These are phyloP conservation scores for Syzygium oleosum DNA, from an alignment of 345 rosid species.

Conservation along the genomic window DNA sequence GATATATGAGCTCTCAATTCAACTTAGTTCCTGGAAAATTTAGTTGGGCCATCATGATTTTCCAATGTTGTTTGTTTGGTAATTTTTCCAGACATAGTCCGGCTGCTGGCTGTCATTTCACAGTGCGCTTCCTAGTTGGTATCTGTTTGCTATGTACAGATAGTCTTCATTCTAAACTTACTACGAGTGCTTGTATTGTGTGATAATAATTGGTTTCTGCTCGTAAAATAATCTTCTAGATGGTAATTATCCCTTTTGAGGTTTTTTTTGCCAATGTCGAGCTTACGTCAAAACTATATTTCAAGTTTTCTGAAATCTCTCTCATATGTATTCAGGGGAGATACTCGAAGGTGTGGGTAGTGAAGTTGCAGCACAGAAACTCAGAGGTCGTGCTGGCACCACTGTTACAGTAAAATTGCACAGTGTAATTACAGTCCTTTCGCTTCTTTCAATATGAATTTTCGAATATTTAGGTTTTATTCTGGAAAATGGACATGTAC, in stretches of 20 bases:
- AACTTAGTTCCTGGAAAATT: not conserved
- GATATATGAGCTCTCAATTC: not conserved
- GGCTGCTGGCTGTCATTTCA: not conserved
- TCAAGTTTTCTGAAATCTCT: not conserved
- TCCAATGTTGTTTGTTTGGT: not conserved
- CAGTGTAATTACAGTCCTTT: slow-evolving; percentile 27
- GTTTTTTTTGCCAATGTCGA: not conserved
- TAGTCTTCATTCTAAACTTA: not conserved
- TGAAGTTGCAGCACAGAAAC: slow-evolving; percentile 81
- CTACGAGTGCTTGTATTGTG: not conserved
- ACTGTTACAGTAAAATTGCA: slow-evolving; percentile 64
- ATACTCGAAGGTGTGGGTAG: slow-evolving; percentile 56
- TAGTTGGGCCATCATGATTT: not conserved
- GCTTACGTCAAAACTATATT: not conserved
- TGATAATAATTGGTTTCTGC: not conserved
- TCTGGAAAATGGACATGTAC: not conserved
- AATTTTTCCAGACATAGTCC: not conserved
- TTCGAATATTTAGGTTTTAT: not conserved
- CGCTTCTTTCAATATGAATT: not conserved
- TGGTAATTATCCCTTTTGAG: not conserved
- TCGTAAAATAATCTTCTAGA: not conserved
- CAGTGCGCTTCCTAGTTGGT: not conserved
- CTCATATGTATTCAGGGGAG: slow-evolving; percentile 44
- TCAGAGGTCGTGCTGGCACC: slow-evolving; percentile 83
- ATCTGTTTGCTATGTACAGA: not conserved